These are phyloP conservation scores for Luffa aegyptiaca DNA, from an alignment of 306 rosid genomes.

Conservation along the genomic window DNA sequence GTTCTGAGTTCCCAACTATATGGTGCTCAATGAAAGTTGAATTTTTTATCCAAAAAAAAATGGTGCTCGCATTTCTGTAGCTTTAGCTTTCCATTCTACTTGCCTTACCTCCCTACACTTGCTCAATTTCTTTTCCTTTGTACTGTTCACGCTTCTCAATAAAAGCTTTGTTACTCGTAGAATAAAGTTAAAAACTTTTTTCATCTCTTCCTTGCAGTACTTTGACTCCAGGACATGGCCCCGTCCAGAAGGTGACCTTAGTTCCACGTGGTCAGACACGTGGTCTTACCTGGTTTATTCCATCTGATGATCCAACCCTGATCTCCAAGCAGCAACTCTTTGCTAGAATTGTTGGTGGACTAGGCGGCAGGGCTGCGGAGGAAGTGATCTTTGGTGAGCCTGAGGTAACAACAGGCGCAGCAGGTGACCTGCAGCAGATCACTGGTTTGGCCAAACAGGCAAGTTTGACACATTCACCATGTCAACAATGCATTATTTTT, in stretches of 20 bases:
- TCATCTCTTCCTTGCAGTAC: constrained; percentile 47
- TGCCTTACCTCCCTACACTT: not conserved
- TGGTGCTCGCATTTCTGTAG: not conserved
- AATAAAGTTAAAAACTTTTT: no score
- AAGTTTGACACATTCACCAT: constrained; percentile 1
- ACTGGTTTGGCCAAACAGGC: constrained; percentile 96
- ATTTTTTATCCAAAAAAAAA: no score
- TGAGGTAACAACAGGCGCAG: constrained; percentile 98
- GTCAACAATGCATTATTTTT: not conserved
- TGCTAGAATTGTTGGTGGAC: constrained; percentile 97
- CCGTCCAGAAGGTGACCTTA: constrained; percentile 86
- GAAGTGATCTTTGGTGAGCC: no score
- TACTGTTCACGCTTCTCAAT: no score
- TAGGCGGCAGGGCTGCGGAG: constrained; percentile 99
- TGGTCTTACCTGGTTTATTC: constrained; percentile 98
- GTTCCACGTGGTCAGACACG: constrained; percentile 98
- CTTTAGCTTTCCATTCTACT: not conserved
- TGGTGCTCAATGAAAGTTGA: no score
- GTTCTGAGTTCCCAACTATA: not conserved
- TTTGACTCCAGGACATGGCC: constrained; percentile 94
- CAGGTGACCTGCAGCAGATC: constrained; percentile 93
- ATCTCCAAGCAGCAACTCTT: constrained; percentile 96
- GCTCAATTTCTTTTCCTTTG: not conserved
- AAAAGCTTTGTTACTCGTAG: no score
- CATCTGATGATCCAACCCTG: constrained; percentile 85